Evolutionary conservation across 148 eudicot genomes (phyloP).

Genomic region (Cornus suecica): DNA sequence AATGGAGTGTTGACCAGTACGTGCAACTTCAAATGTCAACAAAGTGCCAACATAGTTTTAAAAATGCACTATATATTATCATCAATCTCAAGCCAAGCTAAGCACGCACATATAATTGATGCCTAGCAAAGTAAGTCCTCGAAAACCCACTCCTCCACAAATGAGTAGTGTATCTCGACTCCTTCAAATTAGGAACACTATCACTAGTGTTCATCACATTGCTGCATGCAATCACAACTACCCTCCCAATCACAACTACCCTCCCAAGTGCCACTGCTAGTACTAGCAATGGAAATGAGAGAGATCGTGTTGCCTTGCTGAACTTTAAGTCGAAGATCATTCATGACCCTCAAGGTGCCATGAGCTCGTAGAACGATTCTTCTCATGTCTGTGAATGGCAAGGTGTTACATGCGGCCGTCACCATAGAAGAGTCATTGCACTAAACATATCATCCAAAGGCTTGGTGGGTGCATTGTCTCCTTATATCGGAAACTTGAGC

Average conservation of each 20-base stretch:
- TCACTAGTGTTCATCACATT: not conserved
- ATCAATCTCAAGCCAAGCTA: too few relatives aligned
- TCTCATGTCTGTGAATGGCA: conserved; percentile 13
- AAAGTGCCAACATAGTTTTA: too few relatives aligned
- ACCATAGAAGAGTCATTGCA: conserved; percentile 14
- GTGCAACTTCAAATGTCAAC: too few relatives aligned
- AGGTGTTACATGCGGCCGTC: conserved; percentile 20
- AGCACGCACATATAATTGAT: too few relatives aligned
- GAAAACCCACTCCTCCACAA: not conserved
- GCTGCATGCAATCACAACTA: not conserved
- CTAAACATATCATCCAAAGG: conserved; percentile 6
- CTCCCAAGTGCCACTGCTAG: not conserved
- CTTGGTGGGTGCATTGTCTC: conserved; percentile 19
- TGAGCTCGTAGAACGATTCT: conserved; percentile 18
- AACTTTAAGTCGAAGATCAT: conserved; percentile 14
- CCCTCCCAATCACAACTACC: not conserved
- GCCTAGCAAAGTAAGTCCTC: too few relatives aligned
- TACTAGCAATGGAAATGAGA: not conserved
- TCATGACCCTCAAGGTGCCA: conserved; percentile 8
- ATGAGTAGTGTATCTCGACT: not conserved
- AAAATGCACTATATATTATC: too few relatives aligned
- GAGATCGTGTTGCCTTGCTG: conserved; percentile 17
- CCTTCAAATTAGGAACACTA: not conserved
- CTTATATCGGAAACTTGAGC: conserved; percentile 26
- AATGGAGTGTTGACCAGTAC: too few relatives aligned